These are phyloP conservation scores for Apiospora arundinis DNA, from an alignment of 2,329 filamentous ascomycete genomes.

Conservation along the genomic window DNA sequence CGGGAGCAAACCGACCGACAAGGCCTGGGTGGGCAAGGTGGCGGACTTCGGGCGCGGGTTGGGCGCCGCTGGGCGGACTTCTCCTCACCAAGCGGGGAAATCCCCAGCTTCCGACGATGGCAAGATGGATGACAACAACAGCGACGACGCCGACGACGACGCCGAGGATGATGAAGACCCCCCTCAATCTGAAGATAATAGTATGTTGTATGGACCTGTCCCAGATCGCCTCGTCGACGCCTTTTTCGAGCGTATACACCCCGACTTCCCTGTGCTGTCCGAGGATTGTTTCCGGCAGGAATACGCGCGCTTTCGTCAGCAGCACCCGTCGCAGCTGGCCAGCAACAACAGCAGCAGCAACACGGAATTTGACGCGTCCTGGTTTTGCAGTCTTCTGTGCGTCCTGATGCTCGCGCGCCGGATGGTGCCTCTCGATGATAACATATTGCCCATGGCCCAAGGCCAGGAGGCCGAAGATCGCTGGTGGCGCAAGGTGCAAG, in stretches of 20 bases:
- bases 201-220: slow-evolving; percentile 32
- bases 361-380: slow-evolving; percentile 45
- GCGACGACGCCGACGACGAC: neutral
- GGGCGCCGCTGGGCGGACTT: slow-evolving; percentile 19
- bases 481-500: slow-evolving; percentile 49
- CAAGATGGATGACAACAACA: no score
- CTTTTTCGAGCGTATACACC: slow-evolving; percentile 49
- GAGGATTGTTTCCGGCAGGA: slow-evolving; percentile 49
- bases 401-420: slow-evolving; percentile 47
- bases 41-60: slow-evolving; percentile 15
- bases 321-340: slow-evolving; percentile 40
- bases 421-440: slow-evolving; percentile 32
- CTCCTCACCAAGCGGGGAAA: neutral
- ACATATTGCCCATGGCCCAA: slow-evolving; percentile 43
- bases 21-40: slow-evolving; percentile 25
- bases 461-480: slow-evolving; percentile 37
- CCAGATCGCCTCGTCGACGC: slow-evolving; percentile 44
- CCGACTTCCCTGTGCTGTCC: slow-evolving; percentile 50
- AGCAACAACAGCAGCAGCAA: slow-evolving; percentile 21
- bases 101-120: neutral
- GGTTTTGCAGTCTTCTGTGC: slow-evolving; percentile 49
- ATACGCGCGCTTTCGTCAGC: slow-evolving; percentile 48
- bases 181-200: slow-evolving; percentile 14
- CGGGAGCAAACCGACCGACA: slow-evolving; percentile 46
- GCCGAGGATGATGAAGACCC: neutral